phyloP scores from a whole-genome alignment of 2,329 filamentous ascomycete genomes.

The Gremmenia infestans region DNA sequence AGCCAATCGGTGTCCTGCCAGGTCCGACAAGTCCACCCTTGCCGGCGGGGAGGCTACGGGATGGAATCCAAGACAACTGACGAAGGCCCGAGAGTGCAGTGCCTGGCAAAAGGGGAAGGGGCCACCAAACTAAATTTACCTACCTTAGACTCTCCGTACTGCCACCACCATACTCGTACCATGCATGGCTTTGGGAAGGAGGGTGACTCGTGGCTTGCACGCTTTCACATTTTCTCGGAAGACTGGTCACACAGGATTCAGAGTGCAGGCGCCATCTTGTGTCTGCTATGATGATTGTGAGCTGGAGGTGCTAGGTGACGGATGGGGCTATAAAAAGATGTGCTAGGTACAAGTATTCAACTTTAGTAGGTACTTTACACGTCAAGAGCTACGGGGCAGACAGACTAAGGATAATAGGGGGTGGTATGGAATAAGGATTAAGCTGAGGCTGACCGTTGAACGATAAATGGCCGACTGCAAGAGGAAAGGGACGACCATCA shows the following conservation, averaged over 20 bases:
- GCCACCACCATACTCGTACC: background rate
- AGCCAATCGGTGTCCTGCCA: no score
- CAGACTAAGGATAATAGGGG: background rate
- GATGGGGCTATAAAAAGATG: background rate
- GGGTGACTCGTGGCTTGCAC: constrained; percentile 14
- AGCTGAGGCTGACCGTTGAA: constrained; percentile 9
- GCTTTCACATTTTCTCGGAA: constrained; percentile 1
- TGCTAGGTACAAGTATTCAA: background rate
- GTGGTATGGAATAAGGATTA: background rate
- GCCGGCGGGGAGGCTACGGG: constrained; percentile 1
- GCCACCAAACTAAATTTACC: background rate
- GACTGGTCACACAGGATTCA: background rate
- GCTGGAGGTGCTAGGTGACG: background rate
- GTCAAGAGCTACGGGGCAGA: background rate
- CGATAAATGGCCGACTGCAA: background rate
- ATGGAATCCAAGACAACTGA: constrained; percentile 13
- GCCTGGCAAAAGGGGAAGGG: constrained; percentile 4
- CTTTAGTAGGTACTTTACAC: background rate
- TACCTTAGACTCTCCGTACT: background rate
- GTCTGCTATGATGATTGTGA: background rate
- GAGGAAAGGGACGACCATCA: background rate
- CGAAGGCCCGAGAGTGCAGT: constrained; percentile 7
- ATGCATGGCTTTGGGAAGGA: background rate
- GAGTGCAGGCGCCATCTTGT: background rate
- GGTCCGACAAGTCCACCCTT: background rate